Conservation (phyloP, 441 rosid genomes). For the Rhodomyrtus psidioides region DNA sequence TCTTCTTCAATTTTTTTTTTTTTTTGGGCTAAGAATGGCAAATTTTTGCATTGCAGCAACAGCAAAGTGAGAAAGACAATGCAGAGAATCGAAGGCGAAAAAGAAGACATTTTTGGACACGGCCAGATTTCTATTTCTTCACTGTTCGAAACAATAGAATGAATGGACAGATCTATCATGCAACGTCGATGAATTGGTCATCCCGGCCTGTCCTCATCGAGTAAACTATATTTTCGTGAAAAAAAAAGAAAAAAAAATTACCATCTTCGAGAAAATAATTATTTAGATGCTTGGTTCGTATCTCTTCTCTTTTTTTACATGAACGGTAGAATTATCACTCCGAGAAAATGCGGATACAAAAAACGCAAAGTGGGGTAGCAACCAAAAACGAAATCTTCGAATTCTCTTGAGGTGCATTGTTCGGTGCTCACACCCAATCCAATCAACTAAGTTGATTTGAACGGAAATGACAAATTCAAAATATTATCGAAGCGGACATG, state of each 20-base stretch:
- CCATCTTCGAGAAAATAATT: neutral
- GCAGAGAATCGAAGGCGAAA: neutral
- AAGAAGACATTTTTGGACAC: neutral
- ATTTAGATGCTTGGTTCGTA: neutral
- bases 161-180: neutral
- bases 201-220: neutral
- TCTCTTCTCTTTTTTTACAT: neutral
- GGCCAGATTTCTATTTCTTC: neutral
- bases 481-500: rapidly evolving
- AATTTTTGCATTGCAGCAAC: neutral
- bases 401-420: neutral
- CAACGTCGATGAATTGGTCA: neutral
- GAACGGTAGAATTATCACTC: too few relatives aligned
- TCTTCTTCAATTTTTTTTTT: too few relatives aligned
- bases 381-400: neutral
- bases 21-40: neutral
- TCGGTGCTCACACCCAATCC: too few relatives aligned
- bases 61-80: neutral
- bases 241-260: neutral
- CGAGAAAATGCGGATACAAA: neutral
- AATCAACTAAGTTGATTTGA: neutral
- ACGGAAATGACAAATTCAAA: neutral
- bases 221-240: neutral
- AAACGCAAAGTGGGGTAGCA: neutral
- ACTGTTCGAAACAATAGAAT: neutral